Percentiles rank a stretch among this genome's conserved stretches.
phyloP scores from a whole-genome alignment of 2,329 filamentous ascomycete species.

The Colletotrichum simmondsii region DNA sequence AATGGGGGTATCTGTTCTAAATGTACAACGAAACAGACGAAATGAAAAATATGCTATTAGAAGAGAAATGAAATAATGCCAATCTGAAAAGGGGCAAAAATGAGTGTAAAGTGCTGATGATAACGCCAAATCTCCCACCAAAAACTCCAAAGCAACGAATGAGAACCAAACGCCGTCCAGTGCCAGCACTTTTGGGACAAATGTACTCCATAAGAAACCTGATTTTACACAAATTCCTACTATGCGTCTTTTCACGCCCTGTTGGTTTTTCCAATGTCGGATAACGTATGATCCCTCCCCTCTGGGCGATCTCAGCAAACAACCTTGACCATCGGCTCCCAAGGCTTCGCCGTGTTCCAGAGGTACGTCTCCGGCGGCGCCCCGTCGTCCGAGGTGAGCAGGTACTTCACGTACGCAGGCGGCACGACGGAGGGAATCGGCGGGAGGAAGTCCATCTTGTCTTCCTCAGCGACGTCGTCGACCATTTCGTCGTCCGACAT shows the following conservation, averaged over 20 bases:
- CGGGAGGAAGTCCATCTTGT: conserved; percentile 11
- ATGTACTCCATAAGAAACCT: not conserved
- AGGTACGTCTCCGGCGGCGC: conserved; percentile 49
- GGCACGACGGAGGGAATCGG: conserved; percentile 34
- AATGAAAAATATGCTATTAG: not conserved
- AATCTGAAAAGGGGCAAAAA: not conserved
- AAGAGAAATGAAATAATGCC: not conserved
- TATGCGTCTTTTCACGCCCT: not conserved
- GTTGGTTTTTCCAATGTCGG: not conserved
- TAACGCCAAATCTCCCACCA: not conserved
- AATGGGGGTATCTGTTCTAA: not conserved
- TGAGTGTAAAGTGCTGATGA: not conserved
- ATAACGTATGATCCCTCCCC: not conserved
- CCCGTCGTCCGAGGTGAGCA: conserved; percentile 42
- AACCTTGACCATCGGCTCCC: conserved; percentile 56
- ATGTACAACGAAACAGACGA: not conserved
- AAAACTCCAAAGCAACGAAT: not conserved
- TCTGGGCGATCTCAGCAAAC: conserved; percentile 38
- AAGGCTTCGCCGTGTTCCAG: conserved; percentile 53
- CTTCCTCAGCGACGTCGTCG: not conserved
- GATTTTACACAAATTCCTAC: not conserved
- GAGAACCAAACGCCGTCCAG: not conserved
- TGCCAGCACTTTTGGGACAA: not conserved
- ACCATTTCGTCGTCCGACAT: conserved; percentile 21
- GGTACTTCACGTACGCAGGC: conserved; percentile 49